Conservation (phyloP, 2,329 filamentous ascomycete genomes). For the Helminthosporium solani region DNA sequence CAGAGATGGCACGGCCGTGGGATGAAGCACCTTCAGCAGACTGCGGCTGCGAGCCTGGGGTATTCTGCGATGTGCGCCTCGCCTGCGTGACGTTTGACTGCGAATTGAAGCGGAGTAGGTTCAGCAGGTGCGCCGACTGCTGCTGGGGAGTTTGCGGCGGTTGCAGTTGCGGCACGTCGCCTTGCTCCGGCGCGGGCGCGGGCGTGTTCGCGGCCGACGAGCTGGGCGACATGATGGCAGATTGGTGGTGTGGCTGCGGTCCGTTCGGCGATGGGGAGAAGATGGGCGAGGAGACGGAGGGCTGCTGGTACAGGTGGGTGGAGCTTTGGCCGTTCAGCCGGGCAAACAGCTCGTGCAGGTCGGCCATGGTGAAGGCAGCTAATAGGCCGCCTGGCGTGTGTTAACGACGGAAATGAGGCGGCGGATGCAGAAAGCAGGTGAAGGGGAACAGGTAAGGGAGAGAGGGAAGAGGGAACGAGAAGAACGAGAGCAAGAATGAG, state of each 20-base stretch:
- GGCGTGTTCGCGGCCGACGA: slow-evolving; percentile 48
- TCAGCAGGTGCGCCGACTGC: slow-evolving; percentile 60
- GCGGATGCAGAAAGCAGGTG: not conserved
- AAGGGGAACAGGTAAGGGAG: not conserved
- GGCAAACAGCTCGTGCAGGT: slow-evolving; percentile 48
- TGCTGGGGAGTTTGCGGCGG: slow-evolving; percentile 29
- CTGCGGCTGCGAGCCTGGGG: slow-evolving; percentile 8
- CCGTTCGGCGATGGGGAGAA: slow-evolving; percentile 57
- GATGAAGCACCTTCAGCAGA: slow-evolving; percentile 15
- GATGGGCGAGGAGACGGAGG: slow-evolving; percentile 59
- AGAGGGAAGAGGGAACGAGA: too few species aligned
- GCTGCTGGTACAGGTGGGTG: slow-evolving; percentile 51
- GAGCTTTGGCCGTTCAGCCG: slow-evolving; percentile 41
- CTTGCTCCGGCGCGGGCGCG: slow-evolving; percentile 41
- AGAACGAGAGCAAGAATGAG: too few species aligned
- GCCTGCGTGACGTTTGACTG: slow-evolving; percentile 43
- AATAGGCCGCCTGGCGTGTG: slow-evolving; percentile 19
- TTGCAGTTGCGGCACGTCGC: slow-evolving; percentile 48
- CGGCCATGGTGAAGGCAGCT: slow-evolving; percentile 39
- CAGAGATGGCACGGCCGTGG: slow-evolving; percentile 49
- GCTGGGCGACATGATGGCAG: slow-evolving; percentile 61
- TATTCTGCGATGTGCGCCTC: slow-evolving; percentile 33
- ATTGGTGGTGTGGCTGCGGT: slow-evolving; percentile 57
- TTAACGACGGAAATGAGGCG: slow-evolving; percentile 12
- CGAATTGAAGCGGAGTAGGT: slow-evolving; percentile 65